phyloP scores from a whole-genome alignment of 306 rosid genomes.

The apple (Malus domestica) region DNA sequence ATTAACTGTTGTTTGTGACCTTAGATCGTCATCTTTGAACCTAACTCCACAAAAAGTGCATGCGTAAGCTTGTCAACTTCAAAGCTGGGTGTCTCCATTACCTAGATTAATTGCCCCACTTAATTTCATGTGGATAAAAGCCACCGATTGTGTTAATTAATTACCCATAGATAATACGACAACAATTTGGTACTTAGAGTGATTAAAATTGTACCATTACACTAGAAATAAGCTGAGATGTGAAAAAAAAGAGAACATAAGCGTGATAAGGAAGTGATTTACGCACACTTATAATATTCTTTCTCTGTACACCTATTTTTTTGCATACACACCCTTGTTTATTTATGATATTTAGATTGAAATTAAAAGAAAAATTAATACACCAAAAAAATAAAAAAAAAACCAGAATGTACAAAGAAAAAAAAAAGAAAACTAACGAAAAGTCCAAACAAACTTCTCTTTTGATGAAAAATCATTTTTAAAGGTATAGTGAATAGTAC shows the following conservation, averaged over 20 bases:
- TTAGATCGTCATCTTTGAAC: slow-evolving; percentile 34
- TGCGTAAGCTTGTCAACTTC: slow-evolving; percentile 40
- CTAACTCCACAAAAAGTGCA: slow-evolving; percentile 19
- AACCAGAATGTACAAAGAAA: not conserved
- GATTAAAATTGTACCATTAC: not conserved
- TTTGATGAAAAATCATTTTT: no score
- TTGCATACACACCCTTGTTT: no score
- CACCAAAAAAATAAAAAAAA: no score
- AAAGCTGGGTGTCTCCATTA: slow-evolving; percentile 26
- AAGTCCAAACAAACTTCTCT: no score
- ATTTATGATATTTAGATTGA: no score
- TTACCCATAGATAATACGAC: not conserved
- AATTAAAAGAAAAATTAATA: no score
- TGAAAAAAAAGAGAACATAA: not conserved
- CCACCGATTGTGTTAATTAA: not conserved
- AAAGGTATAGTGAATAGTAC: no score
- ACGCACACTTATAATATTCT: no score
- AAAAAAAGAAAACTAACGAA: no score
- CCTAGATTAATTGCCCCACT: slow-evolving; percentile 14
- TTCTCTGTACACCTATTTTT: no score
- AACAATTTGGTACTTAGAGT: not conserved
- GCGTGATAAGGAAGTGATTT: no score
- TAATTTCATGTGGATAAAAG: not conserved
- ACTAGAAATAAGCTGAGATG: not conserved
- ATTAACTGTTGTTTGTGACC: not conserved